Conservation (phyloP, 2,329 filamentous ascomycete species). For the Malbranchea zuffiana region DNA sequence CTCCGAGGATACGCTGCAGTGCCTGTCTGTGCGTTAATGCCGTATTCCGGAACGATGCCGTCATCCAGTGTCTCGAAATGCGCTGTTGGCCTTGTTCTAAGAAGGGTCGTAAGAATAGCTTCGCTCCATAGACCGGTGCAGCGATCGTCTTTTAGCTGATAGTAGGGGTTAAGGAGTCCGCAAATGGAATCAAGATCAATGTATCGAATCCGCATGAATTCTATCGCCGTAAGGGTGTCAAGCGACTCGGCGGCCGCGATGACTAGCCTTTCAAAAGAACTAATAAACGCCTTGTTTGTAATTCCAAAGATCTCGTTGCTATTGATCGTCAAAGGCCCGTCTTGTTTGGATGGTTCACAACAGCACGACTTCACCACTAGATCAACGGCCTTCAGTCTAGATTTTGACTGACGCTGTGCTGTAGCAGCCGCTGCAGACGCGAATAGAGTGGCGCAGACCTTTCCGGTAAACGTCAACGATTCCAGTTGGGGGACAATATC, state of each 20-base stretch:
- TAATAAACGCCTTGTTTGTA: conserved; percentile 60
- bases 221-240: conserved; percentile 47
- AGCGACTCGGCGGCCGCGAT: conserved; percentile 52
- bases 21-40: conserved; percentile 23
- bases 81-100: conserved; percentile 46
- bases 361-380: conserved; percentile 67
- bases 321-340: conserved; percentile 29
- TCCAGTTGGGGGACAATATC: conserved; percentile 51
- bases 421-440: conserved; percentile 44
- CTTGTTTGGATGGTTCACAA: conserved; percentile 29
- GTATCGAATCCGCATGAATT: conserved; percentile 60
- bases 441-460: conserved; percentile 60
- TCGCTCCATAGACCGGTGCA: conserved; percentile 66
- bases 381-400: conserved; percentile 53
- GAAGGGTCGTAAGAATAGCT: conserved; percentile 51
- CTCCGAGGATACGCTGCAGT: conserved; percentile 29
- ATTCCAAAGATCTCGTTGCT: conserved; percentile 59
- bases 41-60: conserved; percentile 43
- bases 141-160: conserved; percentile 49
- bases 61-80: conserved; percentile 54
- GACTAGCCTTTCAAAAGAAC: conserved; percentile 58
- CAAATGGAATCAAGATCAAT: conserved; percentile 63
- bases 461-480: conserved; percentile 60
- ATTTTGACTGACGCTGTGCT: conserved; percentile 36
- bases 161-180: conserved; percentile 62